Percentiles rank a stretch among this genome's conserved stretches.
Conservation (phyloP, 139 green algal species). For the Protoeuglena noctilucae region DNA sequence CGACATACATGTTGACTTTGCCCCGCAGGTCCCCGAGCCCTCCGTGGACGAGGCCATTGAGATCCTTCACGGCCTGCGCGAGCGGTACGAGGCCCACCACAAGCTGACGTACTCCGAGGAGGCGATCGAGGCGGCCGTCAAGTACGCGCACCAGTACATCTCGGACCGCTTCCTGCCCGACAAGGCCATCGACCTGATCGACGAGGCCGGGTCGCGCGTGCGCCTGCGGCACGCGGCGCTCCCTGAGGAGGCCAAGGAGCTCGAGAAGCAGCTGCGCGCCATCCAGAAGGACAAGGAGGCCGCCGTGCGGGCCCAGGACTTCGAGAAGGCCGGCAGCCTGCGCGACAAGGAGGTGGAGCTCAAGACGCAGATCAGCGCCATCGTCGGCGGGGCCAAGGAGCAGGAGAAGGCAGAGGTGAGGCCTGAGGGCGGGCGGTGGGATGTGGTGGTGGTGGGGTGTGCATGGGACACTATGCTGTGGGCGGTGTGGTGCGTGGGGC, state of each 20-base stretch:
- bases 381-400: conserved; percentile 49
- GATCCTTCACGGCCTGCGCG: conserved; percentile 15
- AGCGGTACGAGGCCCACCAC: conserved; percentile 16
- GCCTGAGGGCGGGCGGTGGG: no score
- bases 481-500: no score
- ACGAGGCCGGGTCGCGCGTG: conserved; percentile 93
- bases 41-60: conserved; percentile 9
- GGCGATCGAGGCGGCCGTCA: conserved; percentile 15
- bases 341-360: conserved; percentile 95
- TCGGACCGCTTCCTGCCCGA: conserved; percentile 32
- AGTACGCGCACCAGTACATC: conserved; percentile 18
- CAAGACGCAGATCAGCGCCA: conserved; percentile 79
- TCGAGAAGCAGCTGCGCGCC: conserved; percentile 75
- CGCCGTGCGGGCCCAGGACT: conserved; percentile 76
- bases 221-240: conserved; percentile 88
- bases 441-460: no score
- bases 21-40: conserved; percentile 18
- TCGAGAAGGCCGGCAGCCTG: conserved; percentile 90
- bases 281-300: conserved; percentile 98
- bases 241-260: conserved; percentile 86
- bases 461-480: no score
- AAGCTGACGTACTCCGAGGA: conserved; percentile 11
- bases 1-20: no score
- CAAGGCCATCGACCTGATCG: conserved; percentile 96
- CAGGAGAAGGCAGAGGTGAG: conserved; percentile 31